Percentiles rank a stretch among this genome's conserved stretches.
Conservation (phyloP, 2,329 filamentous ascomycete genomes). For the Aspergillus sp. region DNA sequence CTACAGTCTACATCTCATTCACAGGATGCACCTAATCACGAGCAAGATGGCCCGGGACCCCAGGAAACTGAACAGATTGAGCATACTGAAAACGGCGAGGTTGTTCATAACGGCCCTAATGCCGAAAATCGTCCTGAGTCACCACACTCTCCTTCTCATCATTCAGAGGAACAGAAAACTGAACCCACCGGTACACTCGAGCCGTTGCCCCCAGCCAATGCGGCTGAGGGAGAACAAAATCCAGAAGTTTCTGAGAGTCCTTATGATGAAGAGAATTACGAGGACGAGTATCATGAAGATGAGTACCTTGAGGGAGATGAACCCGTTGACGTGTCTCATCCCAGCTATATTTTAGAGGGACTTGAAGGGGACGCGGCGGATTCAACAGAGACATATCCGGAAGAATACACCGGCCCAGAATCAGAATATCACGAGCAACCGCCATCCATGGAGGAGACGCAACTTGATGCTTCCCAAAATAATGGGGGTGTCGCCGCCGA, state of each 20-base stretch:
- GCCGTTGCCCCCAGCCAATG: constrained; percentile 17
- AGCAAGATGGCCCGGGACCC: background rate
- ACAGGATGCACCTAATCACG: background rate
- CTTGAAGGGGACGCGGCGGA: constrained; percentile 12
- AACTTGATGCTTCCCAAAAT: constrained; percentile 13
- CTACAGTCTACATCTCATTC: constrained; percentile 5
- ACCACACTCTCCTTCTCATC: constrained; percentile 22
- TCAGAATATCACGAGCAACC: constrained; percentile 11
- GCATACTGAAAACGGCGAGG: constrained; percentile 15
- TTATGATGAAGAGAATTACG: constrained; percentile 13
- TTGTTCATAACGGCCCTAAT: constrained; percentile 8
- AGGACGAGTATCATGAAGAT: constrained; percentile 34
- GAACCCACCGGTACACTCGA: constrained; percentile 31
- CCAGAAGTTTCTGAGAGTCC: constrained; percentile 9
- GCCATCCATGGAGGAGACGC: constrained; percentile 14
- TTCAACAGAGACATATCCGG: constrained; percentile 9
- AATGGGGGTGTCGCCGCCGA: constrained; percentile 15
- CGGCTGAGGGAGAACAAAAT: constrained; percentile 17
- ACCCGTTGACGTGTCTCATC: constrained; percentile 15
- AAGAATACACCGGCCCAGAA: constrained; percentile 12
- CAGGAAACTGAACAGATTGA: background rate
- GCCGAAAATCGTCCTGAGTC: constrained; percentile 11
- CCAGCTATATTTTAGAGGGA: constrained; percentile 17
- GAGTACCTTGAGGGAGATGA: constrained; percentile 38
- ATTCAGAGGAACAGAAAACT: constrained; percentile 30